These are phyloP conservation scores for Leccinum subrobustum DNA, from an alignment of 1,284 basidiomycete genomes.

Conservation along the genomic window DNA sequence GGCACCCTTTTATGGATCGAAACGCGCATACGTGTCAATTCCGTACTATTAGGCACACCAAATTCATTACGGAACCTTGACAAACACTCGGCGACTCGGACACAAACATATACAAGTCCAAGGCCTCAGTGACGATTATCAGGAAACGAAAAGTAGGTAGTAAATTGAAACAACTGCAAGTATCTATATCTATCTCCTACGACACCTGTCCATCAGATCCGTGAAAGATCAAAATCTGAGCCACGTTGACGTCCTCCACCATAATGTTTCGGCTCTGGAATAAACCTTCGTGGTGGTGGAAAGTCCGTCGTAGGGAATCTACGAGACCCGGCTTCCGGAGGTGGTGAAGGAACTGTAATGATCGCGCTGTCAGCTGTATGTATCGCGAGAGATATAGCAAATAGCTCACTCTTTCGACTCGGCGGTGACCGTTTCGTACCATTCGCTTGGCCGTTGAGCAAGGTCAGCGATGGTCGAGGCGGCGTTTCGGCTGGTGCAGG, in stretches of 20 bases:
- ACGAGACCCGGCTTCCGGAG: conserved; percentile 64
- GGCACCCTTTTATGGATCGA: conserved; percentile 23
- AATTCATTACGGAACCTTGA: neutral
- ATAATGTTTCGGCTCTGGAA: conserved; percentile 50
- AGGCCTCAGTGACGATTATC: neutral
- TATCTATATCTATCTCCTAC: neutral
- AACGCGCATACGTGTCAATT: conserved; percentile 34
- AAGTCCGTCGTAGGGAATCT: conserved; percentile 72
- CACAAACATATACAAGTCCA: neutral
- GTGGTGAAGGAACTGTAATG: conserved; percentile 68
- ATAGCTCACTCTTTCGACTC: conserved; percentile 52
- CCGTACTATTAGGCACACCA: neutral
- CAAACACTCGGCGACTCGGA: neutral
- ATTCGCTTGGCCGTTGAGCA: conserved; percentile 22
- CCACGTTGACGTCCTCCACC: conserved; percentile 62
- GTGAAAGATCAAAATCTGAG: conserved; percentile 63
- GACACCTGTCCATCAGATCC: conserved; percentile 35
- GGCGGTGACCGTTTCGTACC: conserved; percentile 29
- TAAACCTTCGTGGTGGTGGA: conserved; percentile 71
- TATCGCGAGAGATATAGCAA: neutral
- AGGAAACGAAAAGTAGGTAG: neutral
- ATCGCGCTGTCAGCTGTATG: conserved; percentile 5
- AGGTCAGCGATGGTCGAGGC: conserved; percentile 3
- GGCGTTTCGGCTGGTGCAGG: conserved; percentile 23
- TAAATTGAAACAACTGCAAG: neutral